Percentiles rank a stretch among this genome's conserved stretches.
Conservation (phyloP, 495 filamentous ascomycete species). For the Hypomontagnella monticulosa region DNA sequence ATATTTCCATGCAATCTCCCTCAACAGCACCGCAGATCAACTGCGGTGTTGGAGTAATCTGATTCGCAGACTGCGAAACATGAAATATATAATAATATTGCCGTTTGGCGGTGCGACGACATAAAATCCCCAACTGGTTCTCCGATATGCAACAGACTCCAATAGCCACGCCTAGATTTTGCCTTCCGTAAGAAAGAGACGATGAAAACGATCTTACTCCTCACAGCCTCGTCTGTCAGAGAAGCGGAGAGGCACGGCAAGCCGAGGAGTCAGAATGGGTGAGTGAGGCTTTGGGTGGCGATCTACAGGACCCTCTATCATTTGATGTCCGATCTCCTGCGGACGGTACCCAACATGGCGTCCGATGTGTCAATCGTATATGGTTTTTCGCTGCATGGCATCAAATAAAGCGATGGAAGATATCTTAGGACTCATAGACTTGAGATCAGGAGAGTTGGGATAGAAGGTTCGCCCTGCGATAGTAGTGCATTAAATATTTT, state of each 20-base stretch:
- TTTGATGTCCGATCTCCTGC: constrained; percentile 24
- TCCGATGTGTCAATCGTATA: constrained; percentile 14
- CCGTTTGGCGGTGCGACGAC: neutral
- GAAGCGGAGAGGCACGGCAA: constrained; percentile 4
- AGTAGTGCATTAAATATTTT: too few relatives aligned
- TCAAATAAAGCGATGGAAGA: neutral
- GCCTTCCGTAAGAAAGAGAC: constrained; percentile 2
- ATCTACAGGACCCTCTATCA: constrained; percentile 24
- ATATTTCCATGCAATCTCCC: constrained; percentile 2
- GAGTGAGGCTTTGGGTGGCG: constrained; percentile 15
- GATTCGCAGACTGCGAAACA: constrained; percentile 1
- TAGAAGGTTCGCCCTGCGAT: too few relatives aligned
- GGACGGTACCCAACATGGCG: constrained; percentile 2
- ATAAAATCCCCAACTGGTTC: neutral
- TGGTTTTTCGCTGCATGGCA: neutral
- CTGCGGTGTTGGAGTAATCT: neutral
- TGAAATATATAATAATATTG: constrained; percentile 1
- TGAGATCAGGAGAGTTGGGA: too few relatives aligned
- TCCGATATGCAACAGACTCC: constrained; percentile 1
- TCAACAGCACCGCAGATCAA: neutral
- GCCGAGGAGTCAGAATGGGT: neutral
- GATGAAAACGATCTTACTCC: neutral
- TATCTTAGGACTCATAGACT: neutral
- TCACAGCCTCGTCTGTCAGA: constrained; percentile 1
- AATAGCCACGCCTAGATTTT: neutral